Conservation (phyloP, 106 monocot genomes). For the Hemerocallis citrina region DNA sequence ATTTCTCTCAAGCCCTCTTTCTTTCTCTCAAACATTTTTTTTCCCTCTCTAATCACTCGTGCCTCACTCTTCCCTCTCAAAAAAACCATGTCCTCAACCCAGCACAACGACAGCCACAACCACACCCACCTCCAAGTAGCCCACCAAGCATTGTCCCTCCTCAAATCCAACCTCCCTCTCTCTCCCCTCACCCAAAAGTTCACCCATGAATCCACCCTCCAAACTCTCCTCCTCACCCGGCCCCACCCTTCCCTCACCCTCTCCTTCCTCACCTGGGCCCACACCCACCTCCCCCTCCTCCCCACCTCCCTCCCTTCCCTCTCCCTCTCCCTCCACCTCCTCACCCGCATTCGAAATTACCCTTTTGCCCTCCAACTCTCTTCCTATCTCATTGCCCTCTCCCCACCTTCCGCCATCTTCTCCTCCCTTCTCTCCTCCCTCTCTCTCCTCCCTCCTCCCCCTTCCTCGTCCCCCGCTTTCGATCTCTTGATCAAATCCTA, state of each 20-base stretch:
- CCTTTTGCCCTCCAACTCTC: constrained; percentile 9
- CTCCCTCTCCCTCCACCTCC: constrained; percentile 17
- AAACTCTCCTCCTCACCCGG: constrained; percentile 24
- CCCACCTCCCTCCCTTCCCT: constrained; percentile 17
- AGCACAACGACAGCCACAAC: too few relatives aligned
- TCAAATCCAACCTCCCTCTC: constrained; percentile 18
- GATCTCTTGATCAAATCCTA: too few relatives aligned
- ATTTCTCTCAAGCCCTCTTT: too few relatives aligned
- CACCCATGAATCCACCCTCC: constrained; percentile 19
- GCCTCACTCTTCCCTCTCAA: too few relatives aligned
- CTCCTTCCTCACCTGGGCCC: constrained; percentile 28
- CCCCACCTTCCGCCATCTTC: not conserved
- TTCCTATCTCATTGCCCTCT: not conserved
- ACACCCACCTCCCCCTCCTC: constrained; percentile 12
- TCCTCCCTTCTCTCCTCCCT: constrained; percentile 1
- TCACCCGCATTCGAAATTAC: constrained; percentile 14
- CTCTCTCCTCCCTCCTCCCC: constrained; percentile 18
- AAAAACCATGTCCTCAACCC: too few relatives aligned
- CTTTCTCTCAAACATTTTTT: too few relatives aligned
- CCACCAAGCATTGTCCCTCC: constrained; percentile 25
- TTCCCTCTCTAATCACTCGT: too few relatives aligned
- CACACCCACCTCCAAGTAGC: constrained; percentile 19
- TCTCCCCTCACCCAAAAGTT: constrained; percentile 9
- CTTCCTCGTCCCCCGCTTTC: constrained; percentile 3
- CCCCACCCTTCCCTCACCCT: constrained; percentile 25